Base-by-base conservation (phyloP, 768 basidiomycete species). In the Obba rivulosa region DNA sequence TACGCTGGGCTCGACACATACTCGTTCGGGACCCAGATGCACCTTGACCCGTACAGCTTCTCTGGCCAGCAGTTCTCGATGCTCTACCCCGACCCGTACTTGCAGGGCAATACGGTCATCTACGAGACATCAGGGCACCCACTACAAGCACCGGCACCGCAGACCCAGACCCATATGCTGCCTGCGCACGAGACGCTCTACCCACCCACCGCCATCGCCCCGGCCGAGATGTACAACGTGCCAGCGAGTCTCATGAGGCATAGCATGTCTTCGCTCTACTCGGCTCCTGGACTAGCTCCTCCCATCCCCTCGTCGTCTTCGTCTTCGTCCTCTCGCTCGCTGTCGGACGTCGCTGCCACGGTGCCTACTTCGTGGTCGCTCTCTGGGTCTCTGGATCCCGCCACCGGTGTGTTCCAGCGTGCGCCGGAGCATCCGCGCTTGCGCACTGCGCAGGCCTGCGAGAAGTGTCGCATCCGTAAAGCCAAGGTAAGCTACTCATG, bases 371-470 rank as follows among this genome's bases (percentile, higher is more conserved):
- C 59, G 11, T 57, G 57, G 57, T 48, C 57, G 5, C 70, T 84
- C 21, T 74, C 79, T 0, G 83, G 83, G 34, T 80, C 80, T 0
- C 69, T 86, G 34, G 81, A 86, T 61, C 79, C 79, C 1, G 54
- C 70, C 2, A 85, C 83, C 0, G 80, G 81, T n/a, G 76, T 83
- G 37, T 84, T 83, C 57, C 81, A 83, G 62, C 75, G 73, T 14
- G 75, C 79, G 0, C 74, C 79, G 1, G 81, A 85, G 54, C 80
- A 82, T 48, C 76, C 82, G 1, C 74, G 84, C 0, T 65, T 84
- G 24, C 76, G 85, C 43, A 87, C 86, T 0, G 79, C 80, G 0
- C 85, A 87, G 57, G 85, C 85, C 3, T 88, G 85, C 64, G 81
- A 87, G 57, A 83, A 83, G 60, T 87, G 86, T 61, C 75, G 86